Base-by-base conservation (phyloP, 306 rosid genomes). In the Sindora glabra region DNA sequence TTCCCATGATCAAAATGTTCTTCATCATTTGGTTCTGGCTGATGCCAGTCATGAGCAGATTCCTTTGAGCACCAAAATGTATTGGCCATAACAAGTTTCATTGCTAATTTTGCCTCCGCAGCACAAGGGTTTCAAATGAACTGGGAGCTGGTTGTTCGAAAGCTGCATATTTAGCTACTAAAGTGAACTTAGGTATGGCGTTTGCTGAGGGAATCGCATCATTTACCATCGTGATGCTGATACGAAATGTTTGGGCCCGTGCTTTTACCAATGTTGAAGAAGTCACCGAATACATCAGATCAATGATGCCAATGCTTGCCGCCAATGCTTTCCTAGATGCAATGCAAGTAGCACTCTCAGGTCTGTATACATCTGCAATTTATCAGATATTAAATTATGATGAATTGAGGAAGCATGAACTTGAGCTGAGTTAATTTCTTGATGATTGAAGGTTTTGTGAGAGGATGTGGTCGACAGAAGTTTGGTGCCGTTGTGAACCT, bases 391-490 rank as follows among this genome's bases (percentile, higher is more conserved):
- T n/a, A 27, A 6, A 27, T 6, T 3, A 27, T 27, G 40, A 36
- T n/a, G n/a, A n/a, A n/a, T n/a, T n/a, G n/a, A 6, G 10, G 4
- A 8, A 8, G 40, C 5, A 36, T 4, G 10, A 36, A 5, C 9
- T 3, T 2, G 2, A 17, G n/a, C 32, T 26, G 3, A 18, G 18
- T 46, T 54, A n/a, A 32, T 41, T 12, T 18, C 21, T 38, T 41
- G 18, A 14, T 14, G 12, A 66, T 45, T 39, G 46, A 23, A 81
- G 86, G 86, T 15, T 67, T 50, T 64, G 76, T 74, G 30, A 74
- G 84, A 72, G 87, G 84, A 18, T 78, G 87, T 38, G 87, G 87
- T 6, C 74, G 83, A 83, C 87, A 81, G 68, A 74, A 74, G 58
- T 66, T 81, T 37, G 87, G 87, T 59, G 81, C 87, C 25, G 77